Evolutionary conservation across 164 flowering plant genomes (phyloP), one percentile per base, ranked within the genome.

Genomic region (Tetracentron sinense): DNA sequence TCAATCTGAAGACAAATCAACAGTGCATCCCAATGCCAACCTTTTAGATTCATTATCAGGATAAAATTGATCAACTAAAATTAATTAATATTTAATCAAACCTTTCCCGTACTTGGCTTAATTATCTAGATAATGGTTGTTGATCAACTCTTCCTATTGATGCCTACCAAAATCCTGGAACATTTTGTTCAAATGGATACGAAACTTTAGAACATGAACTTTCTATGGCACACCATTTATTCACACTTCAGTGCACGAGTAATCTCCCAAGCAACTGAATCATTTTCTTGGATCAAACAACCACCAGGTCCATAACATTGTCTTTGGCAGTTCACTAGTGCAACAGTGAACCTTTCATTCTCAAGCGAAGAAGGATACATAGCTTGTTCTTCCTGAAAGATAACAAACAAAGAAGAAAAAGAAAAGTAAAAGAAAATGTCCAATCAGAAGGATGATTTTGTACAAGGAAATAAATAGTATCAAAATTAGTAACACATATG

Each of bases 301-400:
- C 59, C 69, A 28, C 7, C 30, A 38, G 53, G 26, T 58, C 50
- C 76, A 54, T 50, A 17, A 17, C 27, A 58, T 42, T 68, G 65
- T 60, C 74, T 65, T 63, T 55, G 69, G 74, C 87, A 70, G 63
- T 79, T 79, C 26, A 88, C 96, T 17, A 94, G 57, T 47, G 96
- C 88, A 60, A 88, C 92, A 52, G 59, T 72, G 76, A 86, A 91
- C 62, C 62, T 82, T 67, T 91, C 96, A 52, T 79, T 82, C 80
- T 84, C 90, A n/a, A 94, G 80, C 0, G 92, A 86, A 42, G 83
- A 81, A 7, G 91, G 90, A 64, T 86, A 94, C 88, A 94, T 89
- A 3, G 84, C 60, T 69, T 89, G 96, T 68, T 91, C 99, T 29
- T 94, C 99, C 99, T 91, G 84, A 30, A 61, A 69, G 47, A 16